A percentile compares a stretch with the other conserved stretches of the same genome.
These are phyloP conservation scores for Aspergillus nomiae DNA, from an alignment of 2,329 filamentous ascomycete genomes.

Conservation along the genomic window DNA sequence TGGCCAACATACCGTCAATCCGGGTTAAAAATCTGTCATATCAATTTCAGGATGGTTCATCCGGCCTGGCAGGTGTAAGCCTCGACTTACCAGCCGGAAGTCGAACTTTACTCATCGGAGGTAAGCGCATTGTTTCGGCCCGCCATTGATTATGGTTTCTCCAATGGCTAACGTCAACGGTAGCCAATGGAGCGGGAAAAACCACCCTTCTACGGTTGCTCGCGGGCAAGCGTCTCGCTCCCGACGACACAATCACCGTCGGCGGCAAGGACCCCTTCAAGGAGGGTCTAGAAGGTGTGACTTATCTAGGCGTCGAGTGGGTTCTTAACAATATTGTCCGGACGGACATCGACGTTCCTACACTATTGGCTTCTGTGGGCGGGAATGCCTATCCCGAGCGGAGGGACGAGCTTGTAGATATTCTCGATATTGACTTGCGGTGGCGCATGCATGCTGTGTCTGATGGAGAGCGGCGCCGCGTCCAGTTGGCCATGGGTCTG, in stretches of 20 bases:
- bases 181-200: slow-evolving; percentile 93
- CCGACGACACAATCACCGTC: slow-evolving; percentile 71
- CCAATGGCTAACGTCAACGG: slow-evolving; percentile 18
- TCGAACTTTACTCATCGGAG: slow-evolving; percentile 88
- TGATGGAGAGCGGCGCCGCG: slow-evolving; percentile 86
- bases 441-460: slow-evolving; percentile 98
- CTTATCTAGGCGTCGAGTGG: slow-evolving; percentile 97
- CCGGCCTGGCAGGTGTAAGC: slow-evolving; percentile 73
- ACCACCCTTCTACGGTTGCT: slow-evolving; percentile 93
- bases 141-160: slow-evolving; percentile 36
- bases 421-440: slow-evolving; percentile 85
- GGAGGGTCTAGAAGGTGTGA: slow-evolving; percentile 85
- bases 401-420: slow-evolving; percentile 80
- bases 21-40: slow-evolving; percentile 78
- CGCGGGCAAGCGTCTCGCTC: slow-evolving; percentile 90
- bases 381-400: slow-evolving; percentile 80
- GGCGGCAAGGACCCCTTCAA: slow-evolving; percentile 90
- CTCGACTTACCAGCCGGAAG: slow-evolving; percentile 79
- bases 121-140: slow-evolving; percentile 40
- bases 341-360: slow-evolving; percentile 87
- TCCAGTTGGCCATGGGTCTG: slow-evolving; percentile 95
- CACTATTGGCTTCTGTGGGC: slow-evolving; percentile 81
- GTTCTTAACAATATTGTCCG: slow-evolving; percentile 95
- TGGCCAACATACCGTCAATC: slow-evolving; percentile 57
- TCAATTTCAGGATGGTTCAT: slow-evolving; percentile 80